Base-by-base conservation (phyloP, 768 basidiomycete genomes). In the Daedalea quercina region DNA sequence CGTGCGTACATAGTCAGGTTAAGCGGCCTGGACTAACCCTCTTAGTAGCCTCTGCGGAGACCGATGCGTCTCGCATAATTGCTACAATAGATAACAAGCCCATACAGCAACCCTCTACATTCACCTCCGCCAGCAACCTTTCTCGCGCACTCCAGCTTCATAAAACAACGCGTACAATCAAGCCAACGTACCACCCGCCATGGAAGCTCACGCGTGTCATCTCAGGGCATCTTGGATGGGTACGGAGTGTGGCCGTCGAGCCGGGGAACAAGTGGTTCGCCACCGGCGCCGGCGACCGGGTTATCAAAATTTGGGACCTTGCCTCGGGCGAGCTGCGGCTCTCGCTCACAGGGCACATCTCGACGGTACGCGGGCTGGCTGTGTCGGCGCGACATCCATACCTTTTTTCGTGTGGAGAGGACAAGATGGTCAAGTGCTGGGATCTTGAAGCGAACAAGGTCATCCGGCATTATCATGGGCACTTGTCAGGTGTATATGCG, bases 381-480 rank as follows among this genome's bases (percentile, higher is more conserved):
- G 94, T 99, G 24, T 94, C 91, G 0, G 73, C 87, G 11, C 73
- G 96, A 50, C 95, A 98, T 70, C 96, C 96, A 1, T 99, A 99
- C 69, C 74, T 99, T 37, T 99, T 99, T 67, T 95, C 93, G 7
- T 94, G 92, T 58, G 94, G 90, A 49, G 96, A 99, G 69, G 96
- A 99, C 69, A 98, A 99, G 93, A 98, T 97, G 96, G 96, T 99
- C 33, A 98, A 97, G 73, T 98, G 96, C 62, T 98, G 96, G 96
- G 96, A 99, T 63, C 72, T 99, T 47, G 96, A 99, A 68, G 87
- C 90, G 24, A 99, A 99, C 76, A 99, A 98, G 70, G 95, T 98
- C 54, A 99, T 99, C 51, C 82, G 96, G 19, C 94, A 97, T 69
- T 98, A 99, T 65, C 96, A 99, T 66, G 96, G 96, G 1, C 96